Percentiles rank a stretch among this genome's conserved stretches.
phyloP scores from a whole-genome alignment of 352 stramenopile species.

The Phytophthora sp. region DNA sequence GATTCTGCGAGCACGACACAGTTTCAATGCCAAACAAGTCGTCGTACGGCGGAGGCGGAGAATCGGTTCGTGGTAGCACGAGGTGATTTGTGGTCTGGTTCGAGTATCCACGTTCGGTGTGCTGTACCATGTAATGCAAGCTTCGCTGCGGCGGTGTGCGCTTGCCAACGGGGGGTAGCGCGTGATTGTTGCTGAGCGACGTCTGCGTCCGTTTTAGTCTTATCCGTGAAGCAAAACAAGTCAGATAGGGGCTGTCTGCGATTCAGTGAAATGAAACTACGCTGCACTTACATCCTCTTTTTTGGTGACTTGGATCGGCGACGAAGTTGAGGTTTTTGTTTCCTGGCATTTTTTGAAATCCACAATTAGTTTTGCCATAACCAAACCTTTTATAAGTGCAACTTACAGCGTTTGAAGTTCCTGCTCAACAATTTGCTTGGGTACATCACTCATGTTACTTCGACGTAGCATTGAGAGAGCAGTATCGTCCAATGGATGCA shows the following conservation, averaged over 20 bases:
- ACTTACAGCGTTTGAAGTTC: conserved; percentile 29
- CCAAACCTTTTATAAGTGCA: no score
- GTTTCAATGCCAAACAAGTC: conserved; percentile 76
- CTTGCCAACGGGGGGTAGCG: conserved; percentile 34
- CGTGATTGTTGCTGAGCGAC: conserved; percentile 14
- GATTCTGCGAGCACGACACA: conserved; percentile 27
- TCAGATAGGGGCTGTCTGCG: not conserved
- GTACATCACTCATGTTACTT: not conserved
- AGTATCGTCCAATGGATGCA: conserved; percentile 1
- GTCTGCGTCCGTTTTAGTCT: conserved; percentile 10
- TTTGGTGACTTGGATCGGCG: conserved; percentile 19
- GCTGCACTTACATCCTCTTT: conserved; percentile 28
- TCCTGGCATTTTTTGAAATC: conserved; percentile 6
- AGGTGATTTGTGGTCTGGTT: conserved; percentile 19
- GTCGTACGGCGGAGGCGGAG: conserved; percentile 57
- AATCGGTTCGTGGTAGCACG: conserved; percentile 29
- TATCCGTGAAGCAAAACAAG: not conserved
- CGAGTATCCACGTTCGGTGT: conserved; percentile 6
- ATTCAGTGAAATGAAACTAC: not conserved
- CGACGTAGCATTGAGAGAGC: not conserved
- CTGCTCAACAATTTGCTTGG: conserved; percentile 5
- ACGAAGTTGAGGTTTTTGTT: conserved; percentile 15
- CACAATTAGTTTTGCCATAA: not conserved
- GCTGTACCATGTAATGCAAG: conserved; percentile 28
- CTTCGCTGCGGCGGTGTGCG: conserved; percentile 9